phyloP scores from a whole-genome alignment of 345 rosid species.

The Syzygium jambos region DNA sequence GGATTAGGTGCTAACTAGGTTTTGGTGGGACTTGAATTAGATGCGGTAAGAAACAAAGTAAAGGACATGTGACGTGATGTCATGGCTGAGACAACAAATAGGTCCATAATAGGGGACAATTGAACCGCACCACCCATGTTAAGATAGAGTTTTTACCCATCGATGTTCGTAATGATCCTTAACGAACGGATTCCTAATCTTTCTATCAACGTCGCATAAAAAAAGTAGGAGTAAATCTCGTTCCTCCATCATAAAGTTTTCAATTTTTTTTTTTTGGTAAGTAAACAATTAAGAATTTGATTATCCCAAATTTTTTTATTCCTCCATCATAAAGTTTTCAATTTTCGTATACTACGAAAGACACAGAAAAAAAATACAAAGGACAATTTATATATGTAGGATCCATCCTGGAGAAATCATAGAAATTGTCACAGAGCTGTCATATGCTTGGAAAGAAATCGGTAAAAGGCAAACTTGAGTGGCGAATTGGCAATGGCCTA shows the following conservation, averaged over 20 bases:
- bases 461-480: neutral
- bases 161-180: neutral
- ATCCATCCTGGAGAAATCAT: neutral
- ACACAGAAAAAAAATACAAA: neutral
- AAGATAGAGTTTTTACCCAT: neutral
- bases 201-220: neutral
- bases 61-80: accelerated
- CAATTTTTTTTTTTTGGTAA: too few relatives aligned
- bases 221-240: neutral
- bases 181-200: accelerated
- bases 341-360: neutral
- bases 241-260: neutral
- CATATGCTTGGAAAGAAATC: neutral
- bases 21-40: neutral
- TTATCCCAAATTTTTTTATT: too few relatives aligned
- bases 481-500: neutral
- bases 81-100: neutral
- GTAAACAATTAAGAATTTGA: too few relatives aligned
- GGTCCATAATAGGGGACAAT: neutral
- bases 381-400: neutral
- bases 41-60: neutral
- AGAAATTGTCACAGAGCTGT: neutral
- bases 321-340: neutral
- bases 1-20: neutral
- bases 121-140: neutral